Base-by-base conservation (phyloP, 176 grass and related monocot species). In the Zizania latifolia region DNA sequence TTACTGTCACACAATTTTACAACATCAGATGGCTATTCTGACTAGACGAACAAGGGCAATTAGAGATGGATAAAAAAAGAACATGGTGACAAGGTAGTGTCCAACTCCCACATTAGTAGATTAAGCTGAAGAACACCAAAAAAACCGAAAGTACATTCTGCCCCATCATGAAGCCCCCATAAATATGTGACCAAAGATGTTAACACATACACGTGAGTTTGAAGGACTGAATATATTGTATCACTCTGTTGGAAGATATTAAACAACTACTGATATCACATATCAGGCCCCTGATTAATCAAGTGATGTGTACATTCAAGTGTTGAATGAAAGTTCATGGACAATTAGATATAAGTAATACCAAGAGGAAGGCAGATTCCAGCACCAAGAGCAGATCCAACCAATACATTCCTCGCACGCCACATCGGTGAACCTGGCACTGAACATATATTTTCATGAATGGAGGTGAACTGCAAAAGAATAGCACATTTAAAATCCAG, bases 351-450 rank as follows among this genome's bases (percentile, higher is more conserved):
- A 72, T 68, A 70, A 57, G 62, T 51, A 50, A 33, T 98, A 98
- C 91, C 91, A 62, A 94, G 79, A 65, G 91, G 91, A 72, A 92
- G 94, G 80, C 91, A 92, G 55, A 98, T 77, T 92, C 84, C 95
- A 84, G 91, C 91, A 86, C 91, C 89, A 29, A 94, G 82, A 79
- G 77, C 84, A 70, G 91, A 92, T 82, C 89, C 89, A 37, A 94
- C 83, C 45, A 97, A 78, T 61, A 89, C 84, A 79, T 94, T 94
- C 78, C 91, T 94, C 34, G 91, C 91, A 69, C 83, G 89, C 95
- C 91, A 98, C 85, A 81, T 81, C 12, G 81, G 44, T 62, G 91
- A 94, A 27, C 95, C 91, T 78, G 89, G 95, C 84, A 92, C 95
- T 99, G 45, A 87, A 78, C 39, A 58, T 66, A 71, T n/a, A 74